phyloP scores from a whole-genome alignment of 345 rosid species.

The Lagerstroemia speciosa region DNA sequence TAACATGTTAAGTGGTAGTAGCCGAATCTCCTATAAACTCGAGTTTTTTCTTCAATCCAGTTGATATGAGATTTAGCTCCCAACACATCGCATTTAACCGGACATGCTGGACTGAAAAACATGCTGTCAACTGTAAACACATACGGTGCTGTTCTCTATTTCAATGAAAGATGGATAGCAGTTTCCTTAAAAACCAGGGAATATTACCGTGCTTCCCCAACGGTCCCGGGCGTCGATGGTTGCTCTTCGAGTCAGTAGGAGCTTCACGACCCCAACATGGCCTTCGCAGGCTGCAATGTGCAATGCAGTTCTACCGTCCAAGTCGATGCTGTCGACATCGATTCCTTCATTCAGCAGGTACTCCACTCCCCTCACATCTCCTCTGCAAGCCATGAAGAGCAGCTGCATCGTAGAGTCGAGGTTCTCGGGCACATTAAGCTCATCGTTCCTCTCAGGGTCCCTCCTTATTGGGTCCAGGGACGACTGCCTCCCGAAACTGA shows the following conservation, averaged over 20 bases:
- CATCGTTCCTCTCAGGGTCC: constrained; percentile 35
- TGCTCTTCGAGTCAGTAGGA: constrained; percentile 54
- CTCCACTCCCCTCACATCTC: constrained; percentile 60
- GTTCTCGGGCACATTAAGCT: constrained; percentile 74
- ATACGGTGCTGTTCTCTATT: too few relatives aligned
- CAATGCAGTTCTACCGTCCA: constrained; percentile 92
- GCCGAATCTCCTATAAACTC: too few relatives aligned
- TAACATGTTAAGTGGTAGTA: too few relatives aligned
- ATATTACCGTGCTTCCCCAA: constrained; percentile 91
- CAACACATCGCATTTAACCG: too few relatives aligned
- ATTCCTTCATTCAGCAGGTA: constrained; percentile 64
- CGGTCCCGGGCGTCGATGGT: constrained; percentile 97
- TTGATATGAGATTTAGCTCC: too few relatives aligned
- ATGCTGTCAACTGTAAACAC: too few relatives aligned
- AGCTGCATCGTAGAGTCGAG: constrained; percentile 92
- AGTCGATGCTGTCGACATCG: constrained; percentile 84
- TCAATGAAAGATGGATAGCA: neutral
- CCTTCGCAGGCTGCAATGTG: constrained; percentile 96
- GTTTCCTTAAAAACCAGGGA: neutral
- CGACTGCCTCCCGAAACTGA: constrained; percentile 81
- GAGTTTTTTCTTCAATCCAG: too few relatives aligned
- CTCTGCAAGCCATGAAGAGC: constrained; percentile 75
- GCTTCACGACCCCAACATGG: constrained; percentile 59
- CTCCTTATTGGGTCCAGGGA: constrained; percentile 77
- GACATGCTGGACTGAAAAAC: too few relatives aligned